Conservation (phyloP, 2,329 filamentous ascomycete species). For the Aspergillus neotritici region DNA sequence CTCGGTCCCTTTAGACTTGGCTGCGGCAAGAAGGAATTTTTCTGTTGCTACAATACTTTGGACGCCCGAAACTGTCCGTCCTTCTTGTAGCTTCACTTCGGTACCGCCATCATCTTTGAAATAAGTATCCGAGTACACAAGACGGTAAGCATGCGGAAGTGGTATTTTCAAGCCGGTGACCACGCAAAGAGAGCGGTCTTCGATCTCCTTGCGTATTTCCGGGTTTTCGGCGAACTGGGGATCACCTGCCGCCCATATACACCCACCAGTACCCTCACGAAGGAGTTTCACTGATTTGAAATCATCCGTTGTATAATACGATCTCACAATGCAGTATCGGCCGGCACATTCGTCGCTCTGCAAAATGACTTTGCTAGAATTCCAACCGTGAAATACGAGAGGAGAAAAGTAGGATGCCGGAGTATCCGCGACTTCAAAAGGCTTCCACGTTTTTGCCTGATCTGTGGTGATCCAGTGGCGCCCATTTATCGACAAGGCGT, state of each 20-base stretch:
- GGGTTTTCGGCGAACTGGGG: conserved; percentile 54
- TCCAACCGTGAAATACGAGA: conserved; percentile 66
- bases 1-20: conserved; percentile 69
- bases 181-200: conserved; percentile 73
- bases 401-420: conserved; percentile 6
- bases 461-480: conserved; percentile 81
- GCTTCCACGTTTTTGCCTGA: conserved; percentile 72
- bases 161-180: conserved; percentile 66
- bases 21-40: conserved; percentile 78
- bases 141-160: conserved; percentile 66
- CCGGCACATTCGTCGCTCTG: conserved; percentile 65
- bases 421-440: conserved; percentile 58
- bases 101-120: conserved; percentile 57
- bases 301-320: conserved; percentile 75
- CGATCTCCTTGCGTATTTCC: conserved; percentile 59
- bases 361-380: conserved; percentile 81
- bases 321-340: conserved; percentile 57
- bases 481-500: conserved; percentile 63
- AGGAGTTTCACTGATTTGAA: conserved; percentile 67
- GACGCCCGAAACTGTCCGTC: conserved; percentile 70
- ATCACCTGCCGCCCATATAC: conserved; percentile 80
- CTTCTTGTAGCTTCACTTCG: conserved; percentile 71
- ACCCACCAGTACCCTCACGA: conserved; percentile 64
- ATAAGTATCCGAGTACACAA: conserved; percentile 77
- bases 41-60: conserved; percentile 79